Conservation (phyloP, 169 alveolate species). For the Cryptosporidium sp. region DNA sequence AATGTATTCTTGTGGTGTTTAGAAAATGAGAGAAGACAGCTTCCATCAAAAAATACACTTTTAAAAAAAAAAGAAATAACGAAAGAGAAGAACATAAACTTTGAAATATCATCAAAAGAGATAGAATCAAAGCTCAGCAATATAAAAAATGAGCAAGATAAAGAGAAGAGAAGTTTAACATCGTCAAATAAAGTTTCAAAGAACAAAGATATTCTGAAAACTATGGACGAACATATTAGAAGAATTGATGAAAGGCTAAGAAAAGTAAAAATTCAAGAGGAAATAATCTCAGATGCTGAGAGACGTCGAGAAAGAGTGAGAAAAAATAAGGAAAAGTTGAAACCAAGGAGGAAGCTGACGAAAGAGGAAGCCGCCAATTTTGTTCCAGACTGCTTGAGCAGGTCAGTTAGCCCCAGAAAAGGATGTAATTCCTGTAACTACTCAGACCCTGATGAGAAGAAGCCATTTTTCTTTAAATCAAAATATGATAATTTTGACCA, state of each 20-base stretch:
- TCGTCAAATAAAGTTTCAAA: not conserved
- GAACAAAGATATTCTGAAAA: constrained; percentile 23
- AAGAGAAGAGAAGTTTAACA: not conserved
- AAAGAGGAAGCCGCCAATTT: not conserved
- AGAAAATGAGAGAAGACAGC: constrained; percentile 10
- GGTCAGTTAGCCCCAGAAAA: constrained; percentile 67
- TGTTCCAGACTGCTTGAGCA: constrained; percentile 43
- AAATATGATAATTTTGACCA: constrained; percentile 30
- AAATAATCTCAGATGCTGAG: constrained; percentile 42
- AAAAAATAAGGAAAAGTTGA: not conserved
- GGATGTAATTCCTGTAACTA: constrained; percentile 50
- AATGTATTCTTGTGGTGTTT: constrained; percentile 50
- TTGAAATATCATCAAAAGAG: not conserved
- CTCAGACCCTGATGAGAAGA: constrained; percentile 11
- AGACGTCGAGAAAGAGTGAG: constrained; percentile 3
- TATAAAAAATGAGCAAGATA: not conserved
- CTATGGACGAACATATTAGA: constrained; percentile 43
- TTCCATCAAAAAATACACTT: not conserved
- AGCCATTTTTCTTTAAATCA: constrained; percentile 35
- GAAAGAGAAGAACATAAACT: not conserved
- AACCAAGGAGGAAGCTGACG: not conserved
- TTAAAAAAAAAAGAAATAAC: not conserved
- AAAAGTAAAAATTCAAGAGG: constrained; percentile 58
- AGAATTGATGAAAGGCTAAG: constrained; percentile 61
- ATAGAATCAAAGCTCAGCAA: not conserved